phyloP scores from a whole-genome alignment of 2,329 filamentous ascomycete genomes.

The Colletotrichum spinosum region DNA sequence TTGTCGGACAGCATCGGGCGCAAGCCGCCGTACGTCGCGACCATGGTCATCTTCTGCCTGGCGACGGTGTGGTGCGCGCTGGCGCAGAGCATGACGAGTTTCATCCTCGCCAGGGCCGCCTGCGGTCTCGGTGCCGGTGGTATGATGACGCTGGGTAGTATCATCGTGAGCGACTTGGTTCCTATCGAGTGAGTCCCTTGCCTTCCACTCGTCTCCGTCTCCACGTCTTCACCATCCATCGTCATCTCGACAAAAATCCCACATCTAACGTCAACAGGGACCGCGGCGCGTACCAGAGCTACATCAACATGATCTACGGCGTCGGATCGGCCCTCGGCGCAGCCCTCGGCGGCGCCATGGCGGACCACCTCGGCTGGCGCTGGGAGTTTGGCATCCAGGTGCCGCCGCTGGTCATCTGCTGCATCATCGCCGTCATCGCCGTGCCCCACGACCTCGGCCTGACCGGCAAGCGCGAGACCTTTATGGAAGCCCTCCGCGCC shows the following conservation, averaged over 20 bases:
- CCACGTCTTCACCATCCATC: too few species aligned
- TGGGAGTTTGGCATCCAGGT: constrained; percentile 77
- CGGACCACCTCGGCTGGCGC: constrained; percentile 78
- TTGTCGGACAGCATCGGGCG: constrained; percentile 80
- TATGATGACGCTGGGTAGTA: constrained; percentile 74
- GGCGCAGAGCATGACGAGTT: constrained; percentile 74
- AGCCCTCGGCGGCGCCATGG: constrained; percentile 76
- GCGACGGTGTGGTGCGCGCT: constrained; percentile 78
- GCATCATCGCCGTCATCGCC: constrained; percentile 57
- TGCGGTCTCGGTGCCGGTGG: constrained; percentile 82
- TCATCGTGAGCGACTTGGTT: constrained; percentile 80
- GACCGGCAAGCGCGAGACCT: constrained; percentile 55
- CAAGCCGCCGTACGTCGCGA: constrained; percentile 73
- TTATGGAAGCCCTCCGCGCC: constrained; percentile 61
- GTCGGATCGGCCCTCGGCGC: constrained; percentile 70
- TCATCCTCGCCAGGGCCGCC: constrained; percentile 77
- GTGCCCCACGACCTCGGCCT: constrained; percentile 67
- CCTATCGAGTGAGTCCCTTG: constrained; percentile 70
- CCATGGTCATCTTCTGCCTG: constrained; percentile 70
- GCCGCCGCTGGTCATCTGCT: constrained; percentile 59
- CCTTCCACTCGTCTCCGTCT: neutral
- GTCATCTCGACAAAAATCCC: neutral
- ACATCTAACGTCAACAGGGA: constrained; percentile 40
- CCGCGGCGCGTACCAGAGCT: constrained; percentile 79
- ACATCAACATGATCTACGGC: constrained; percentile 75